phyloP scores from a whole-genome alignment of 805 yeast species.

The Candida anglica region DNA sequence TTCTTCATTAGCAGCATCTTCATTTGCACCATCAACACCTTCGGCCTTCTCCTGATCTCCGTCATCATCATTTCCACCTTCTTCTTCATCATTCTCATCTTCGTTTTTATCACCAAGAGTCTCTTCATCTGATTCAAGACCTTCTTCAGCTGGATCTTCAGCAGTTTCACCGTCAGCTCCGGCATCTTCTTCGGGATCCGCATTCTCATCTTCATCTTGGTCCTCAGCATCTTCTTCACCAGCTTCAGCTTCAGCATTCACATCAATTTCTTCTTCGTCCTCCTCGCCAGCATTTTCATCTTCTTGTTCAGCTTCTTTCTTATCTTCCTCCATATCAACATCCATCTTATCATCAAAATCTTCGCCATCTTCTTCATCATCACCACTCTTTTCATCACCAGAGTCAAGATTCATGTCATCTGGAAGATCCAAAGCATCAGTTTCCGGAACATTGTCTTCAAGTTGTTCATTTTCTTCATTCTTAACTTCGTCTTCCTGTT shows the following conservation, averaged over 20 bases:
- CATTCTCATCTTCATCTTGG: constrained; percentile 16
- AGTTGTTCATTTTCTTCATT: constrained; percentile 66
- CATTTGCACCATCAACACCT: constrained; percentile 52
- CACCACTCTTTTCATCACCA: constrained; percentile 54
- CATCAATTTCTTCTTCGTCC: constrained; percentile 26
- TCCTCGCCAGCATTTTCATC: constrained; percentile 24
- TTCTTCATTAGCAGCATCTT: constrained; percentile 39
- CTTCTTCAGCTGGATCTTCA: constrained; percentile 29
- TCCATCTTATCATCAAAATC: constrained; percentile 33
- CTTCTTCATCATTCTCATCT: constrained; percentile 30
- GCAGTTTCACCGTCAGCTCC: constrained; percentile 24
- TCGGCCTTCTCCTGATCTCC: constrained; percentile 38
- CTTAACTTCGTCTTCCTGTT: constrained; percentile 74
- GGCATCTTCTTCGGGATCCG: constrained; percentile 16
- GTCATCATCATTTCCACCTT: constrained; percentile 34
- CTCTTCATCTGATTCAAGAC: constrained; percentile 25
- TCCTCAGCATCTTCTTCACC: constrained; percentile 23
- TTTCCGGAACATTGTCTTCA: constrained; percentile 74
- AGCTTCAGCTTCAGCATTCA: constrained; percentile 32
- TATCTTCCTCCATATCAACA: constrained; percentile 23
- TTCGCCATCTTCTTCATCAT: constrained; percentile 43
- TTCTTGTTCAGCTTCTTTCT: constrained; percentile 21
- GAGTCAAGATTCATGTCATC: constrained; percentile 88
- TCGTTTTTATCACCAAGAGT: constrained; percentile 21
- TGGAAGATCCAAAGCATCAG: constrained; percentile 84